These are phyloP conservation scores for Sclerotinia minor DNA, from an alignment of 2,329 filamentous ascomycete species.

Conservation along the genomic window DNA sequence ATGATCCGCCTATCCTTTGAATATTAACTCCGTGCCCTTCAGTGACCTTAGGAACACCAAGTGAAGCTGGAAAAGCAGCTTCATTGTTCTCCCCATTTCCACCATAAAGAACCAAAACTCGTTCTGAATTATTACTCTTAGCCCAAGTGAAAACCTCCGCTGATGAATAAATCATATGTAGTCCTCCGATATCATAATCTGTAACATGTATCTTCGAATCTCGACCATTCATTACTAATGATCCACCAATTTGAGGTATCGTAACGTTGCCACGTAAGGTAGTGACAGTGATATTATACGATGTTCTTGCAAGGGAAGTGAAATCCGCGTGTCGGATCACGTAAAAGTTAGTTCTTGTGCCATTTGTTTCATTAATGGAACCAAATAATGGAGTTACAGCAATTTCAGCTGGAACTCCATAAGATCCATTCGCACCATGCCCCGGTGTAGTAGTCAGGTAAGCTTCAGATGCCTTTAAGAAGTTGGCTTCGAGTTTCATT, in stretches of 20 bases:
- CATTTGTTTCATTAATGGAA: slow-evolving; percentile 37
- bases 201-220: slow-evolving; percentile 67
- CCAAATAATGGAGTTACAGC: slow-evolving; percentile 61
- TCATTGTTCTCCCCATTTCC: slow-evolving; percentile 61
- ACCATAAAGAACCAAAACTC: slow-evolving; percentile 61
- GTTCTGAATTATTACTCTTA: slow-evolving; percentile 53
- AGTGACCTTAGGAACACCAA: slow-evolving; percentile 8
- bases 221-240: slow-evolving; percentile 56
- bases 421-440: slow-evolving; percentile 45
- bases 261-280: slow-evolving; percentile 56
- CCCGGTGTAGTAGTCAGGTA: slow-evolving; percentile 51
- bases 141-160: slow-evolving; percentile 69
- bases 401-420: slow-evolving; percentile 59
- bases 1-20: slow-evolving; percentile 37
- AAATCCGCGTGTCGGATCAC: slow-evolving; percentile 66
- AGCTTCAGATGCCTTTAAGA: slow-evolving; percentile 30
- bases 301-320: slow-evolving; percentile 18
- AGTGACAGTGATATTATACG: slow-evolving; percentile 47
- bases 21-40: slow-evolving; percentile 14
- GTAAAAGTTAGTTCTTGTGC: slow-evolving; percentile 58
- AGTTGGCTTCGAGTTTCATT: slow-evolving; percentile 32
- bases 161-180: slow-evolving; percentile 62
- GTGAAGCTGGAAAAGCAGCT: slow-evolving; percentile 41
- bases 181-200: slow-evolving; percentile 60
- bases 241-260: slow-evolving; percentile 58